Evolutionary conservation across 2,329 filamentous ascomycete genomes (phyloP).

Genomic region (Exophiala alcalophila): DNA sequence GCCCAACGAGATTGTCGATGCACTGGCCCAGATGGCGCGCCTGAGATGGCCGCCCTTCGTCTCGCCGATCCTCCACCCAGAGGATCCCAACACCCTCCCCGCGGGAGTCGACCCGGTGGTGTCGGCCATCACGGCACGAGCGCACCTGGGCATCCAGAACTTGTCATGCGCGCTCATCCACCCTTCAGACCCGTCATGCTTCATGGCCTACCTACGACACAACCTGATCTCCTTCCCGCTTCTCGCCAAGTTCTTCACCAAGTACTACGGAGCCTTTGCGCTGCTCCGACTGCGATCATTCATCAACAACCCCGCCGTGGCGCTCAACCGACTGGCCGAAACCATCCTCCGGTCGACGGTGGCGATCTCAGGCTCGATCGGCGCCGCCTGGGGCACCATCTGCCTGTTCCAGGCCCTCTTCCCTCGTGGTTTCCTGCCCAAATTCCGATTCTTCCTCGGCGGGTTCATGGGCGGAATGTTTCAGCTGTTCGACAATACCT

Average conservation of each 20-base stretch:
- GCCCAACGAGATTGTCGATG: conserved; percentile 73
- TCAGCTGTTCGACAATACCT: conserved; percentile 67
- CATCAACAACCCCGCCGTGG: conserved; percentile 65
- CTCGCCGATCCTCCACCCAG: conserved; percentile 83
- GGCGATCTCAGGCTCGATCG: conserved; percentile 78
- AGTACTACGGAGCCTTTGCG: conserved; percentile 66
- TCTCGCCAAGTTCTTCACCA: conserved; percentile 71
- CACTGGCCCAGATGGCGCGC: conserved; percentile 73
- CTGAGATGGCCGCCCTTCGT: conserved; percentile 83
- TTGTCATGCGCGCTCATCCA: conserved; percentile 89
- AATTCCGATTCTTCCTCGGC: conserved; percentile 83
- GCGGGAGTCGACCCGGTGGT: conserved; percentile 65
- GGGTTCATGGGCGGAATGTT: conserved; percentile 83
- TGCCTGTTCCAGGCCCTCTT: conserved; percentile 83
- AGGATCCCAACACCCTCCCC: conserved; percentile 56
- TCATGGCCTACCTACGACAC: conserved; percentile 81
- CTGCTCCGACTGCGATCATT: conserved; percentile 66
- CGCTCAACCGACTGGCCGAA: conserved; percentile 64
- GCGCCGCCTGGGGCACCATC: conserved; percentile 81
- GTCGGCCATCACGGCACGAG: conserved; percentile 73
- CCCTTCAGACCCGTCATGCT: conserved; percentile 81
- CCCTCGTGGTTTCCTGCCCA: conserved; percentile 70
- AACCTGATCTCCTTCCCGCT: conserved; percentile 80
- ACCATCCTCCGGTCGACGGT: conserved; percentile 70
- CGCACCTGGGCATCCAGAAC: conserved; percentile 75